A percentile compares a stretch with the other conserved stretches of the same genome.
These are phyloP conservation scores for Torulaspora indica DNA, from an alignment of 805 yeast genomes.

Conservation along the genomic window DNA sequence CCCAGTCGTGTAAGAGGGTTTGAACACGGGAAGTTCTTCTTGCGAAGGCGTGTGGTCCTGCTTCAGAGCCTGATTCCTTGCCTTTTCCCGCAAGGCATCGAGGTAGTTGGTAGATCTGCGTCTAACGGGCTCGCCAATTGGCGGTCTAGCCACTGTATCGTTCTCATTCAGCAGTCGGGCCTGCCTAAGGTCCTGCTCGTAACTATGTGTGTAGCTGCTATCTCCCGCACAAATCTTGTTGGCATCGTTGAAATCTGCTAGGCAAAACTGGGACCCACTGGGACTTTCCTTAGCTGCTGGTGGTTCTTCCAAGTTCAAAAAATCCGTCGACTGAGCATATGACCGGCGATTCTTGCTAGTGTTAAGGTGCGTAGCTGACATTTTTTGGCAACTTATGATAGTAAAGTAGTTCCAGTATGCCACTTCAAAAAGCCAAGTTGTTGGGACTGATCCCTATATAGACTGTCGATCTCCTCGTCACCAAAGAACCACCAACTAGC, in stretches of 20 bases:
- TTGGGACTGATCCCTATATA: too few species aligned
- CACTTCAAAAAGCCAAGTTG: too few species aligned
- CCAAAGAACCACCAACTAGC: too few species aligned
- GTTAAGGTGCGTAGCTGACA: slow-evolving; percentile 9
- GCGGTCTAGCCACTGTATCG: slow-evolving; percentile 1
- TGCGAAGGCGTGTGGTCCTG: neutral
- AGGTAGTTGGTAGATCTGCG: slow-evolving; percentile 21
- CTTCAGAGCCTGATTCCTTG: slow-evolving; percentile 4
- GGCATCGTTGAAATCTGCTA: neutral
- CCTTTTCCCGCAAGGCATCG: slow-evolving; percentile 17
- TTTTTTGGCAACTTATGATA: neutral
- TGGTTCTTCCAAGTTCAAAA: slow-evolving; percentile 22
- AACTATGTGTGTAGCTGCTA: slow-evolving; percentile 1
- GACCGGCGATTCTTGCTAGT: slow-evolving; percentile 3
- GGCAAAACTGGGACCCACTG: slow-evolving; percentile 11
- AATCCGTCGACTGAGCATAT: slow-evolving; percentile 17
- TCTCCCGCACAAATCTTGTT: slow-evolving; percentile 1
- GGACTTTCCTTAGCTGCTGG: slow-evolving; percentile 23
- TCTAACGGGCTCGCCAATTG: slow-evolving; percentile 8
- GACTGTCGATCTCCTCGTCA: too few species aligned
- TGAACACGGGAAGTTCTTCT: slow-evolving; percentile 3
- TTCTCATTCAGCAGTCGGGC: slow-evolving; percentile 3
- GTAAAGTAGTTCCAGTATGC: too few species aligned
- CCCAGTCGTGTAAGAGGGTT: slow-evolving; percentile 7
- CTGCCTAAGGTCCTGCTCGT: slow-evolving; percentile 3